Conservation (phyloP, 1,139 yeast genomes). For the Sugiyamaella novakii region DNA sequence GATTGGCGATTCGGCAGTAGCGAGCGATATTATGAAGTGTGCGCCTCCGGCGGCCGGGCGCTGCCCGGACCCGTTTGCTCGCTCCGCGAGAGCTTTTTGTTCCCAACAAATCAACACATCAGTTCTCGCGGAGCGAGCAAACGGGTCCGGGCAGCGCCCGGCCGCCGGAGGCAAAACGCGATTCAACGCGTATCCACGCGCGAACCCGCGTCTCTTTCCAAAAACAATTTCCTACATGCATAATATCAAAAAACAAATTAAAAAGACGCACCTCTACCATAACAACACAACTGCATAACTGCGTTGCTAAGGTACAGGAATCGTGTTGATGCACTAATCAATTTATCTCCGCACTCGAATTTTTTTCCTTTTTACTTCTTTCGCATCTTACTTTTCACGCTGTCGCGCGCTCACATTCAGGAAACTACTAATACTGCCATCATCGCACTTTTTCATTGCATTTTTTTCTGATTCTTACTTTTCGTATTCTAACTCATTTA, state of each 20-base stretch:
- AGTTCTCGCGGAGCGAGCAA: background rate
- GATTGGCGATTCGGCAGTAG: too few relatives aligned
- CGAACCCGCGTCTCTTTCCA: background rate
- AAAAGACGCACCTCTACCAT: too few relatives aligned
- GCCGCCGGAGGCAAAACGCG: too few relatives aligned
- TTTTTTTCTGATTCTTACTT: background rate
- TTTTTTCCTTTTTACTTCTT: conserved; percentile 1
- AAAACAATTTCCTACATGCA: too few relatives aligned
- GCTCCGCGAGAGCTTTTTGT: background rate
- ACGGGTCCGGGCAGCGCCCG: too few relatives aligned
- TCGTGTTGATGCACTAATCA: conserved; percentile 3
- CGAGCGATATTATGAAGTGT: too few relatives aligned
- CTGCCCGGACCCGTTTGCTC: conserved; percentile 5
- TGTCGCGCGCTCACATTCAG: background rate
- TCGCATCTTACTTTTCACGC: conserved; percentile 1
- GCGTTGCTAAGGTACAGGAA: background rate
- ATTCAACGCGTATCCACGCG: background rate
- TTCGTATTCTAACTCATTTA: background rate
- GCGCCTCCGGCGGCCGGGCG: conserved; percentile 16
- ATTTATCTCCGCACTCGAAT: background rate
- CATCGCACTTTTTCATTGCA: conserved; percentile 4
- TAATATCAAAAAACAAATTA: too few relatives aligned
- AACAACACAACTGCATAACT: too few relatives aligned
- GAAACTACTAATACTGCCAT: conserved; percentile 9
- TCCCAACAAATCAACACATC: too few relatives aligned